Evolutionary conservation across 345 rosid genomes (phyloP).

Genomic region (Boechera retrofracta): DNA sequence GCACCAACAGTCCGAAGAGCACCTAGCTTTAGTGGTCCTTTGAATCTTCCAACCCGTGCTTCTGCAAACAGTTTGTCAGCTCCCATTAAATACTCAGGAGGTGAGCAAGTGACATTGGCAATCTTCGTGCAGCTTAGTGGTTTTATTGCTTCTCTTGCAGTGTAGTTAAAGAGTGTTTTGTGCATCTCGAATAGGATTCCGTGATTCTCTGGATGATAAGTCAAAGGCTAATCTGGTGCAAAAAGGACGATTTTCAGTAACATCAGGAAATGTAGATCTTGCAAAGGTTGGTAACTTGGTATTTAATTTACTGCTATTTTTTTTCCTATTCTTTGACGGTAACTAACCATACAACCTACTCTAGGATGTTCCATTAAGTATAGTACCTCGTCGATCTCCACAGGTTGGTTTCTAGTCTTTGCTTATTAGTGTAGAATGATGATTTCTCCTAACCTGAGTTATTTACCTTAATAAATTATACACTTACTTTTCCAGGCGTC

Average conservation of each 20-base stretch:
- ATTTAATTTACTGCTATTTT: constrained; percentile 33
- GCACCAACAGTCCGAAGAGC: constrained; percentile 55
- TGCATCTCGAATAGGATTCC: constrained; percentile 63
- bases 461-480: constrained; percentile 38
- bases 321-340: constrained; percentile 28
- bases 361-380: constrained; percentile 87
- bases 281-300: constrained; percentile 62
- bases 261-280: constrained; percentile 96
- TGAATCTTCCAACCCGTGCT: constrained; percentile 93
- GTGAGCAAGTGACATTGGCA: constrained; percentile 46
- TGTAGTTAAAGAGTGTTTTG: constrained; percentile 7
- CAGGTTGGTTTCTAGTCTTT: constrained; percentile 68
- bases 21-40: constrained; percentile 97
- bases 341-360: constrained; percentile 58
- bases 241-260: constrained; percentile 97
- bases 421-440: constrained; percentile 17
- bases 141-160: constrained; percentile 22
- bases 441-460: constrained; percentile 12
- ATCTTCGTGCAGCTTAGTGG: constrained; percentile 11
- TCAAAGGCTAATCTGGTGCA: constrained; percentile 91
- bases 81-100: constrained; percentile 94
- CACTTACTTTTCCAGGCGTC: constrained; percentile 64
- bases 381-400: constrained; percentile 81
- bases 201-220: constrained; percentile 92
- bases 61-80: constrained; percentile 98